phyloP scores from a whole-genome alignment of 169 alveolate genomes.

The Eimeria maxima region DNA sequence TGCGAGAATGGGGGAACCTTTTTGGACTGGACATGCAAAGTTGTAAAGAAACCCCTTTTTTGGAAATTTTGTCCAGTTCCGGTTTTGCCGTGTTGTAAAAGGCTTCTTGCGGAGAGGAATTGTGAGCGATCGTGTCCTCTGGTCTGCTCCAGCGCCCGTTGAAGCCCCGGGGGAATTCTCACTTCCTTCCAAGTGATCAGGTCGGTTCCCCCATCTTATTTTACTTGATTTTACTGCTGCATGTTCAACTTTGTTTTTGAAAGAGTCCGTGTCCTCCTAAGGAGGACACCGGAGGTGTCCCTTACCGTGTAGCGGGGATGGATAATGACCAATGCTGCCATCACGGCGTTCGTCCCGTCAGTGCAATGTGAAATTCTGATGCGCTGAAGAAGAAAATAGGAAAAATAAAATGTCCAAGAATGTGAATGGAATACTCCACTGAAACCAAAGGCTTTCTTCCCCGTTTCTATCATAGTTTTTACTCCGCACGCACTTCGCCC shows the following conservation, averaged over 20 bases:
- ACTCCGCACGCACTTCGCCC: not conserved
- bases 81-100: not conserved
- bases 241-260: not conserved
- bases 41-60: not conserved
- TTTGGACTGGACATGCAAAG: not conserved
- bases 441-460: not conserved
- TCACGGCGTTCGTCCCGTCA: not conserved
- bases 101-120: not conserved
- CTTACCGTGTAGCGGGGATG: not conserved
- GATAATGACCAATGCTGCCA: too few relatives aligned
- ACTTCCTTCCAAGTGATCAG: not conserved
- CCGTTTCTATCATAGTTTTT: not conserved
- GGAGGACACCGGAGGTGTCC: not conserved
- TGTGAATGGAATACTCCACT: not conserved
- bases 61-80: not conserved
- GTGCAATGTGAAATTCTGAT: not conserved
- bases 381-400: not conserved
- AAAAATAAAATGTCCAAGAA: not conserved
- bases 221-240: not conserved
- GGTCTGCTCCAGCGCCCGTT: conserved; percentile 42
- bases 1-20: not conserved
- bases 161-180: not conserved
- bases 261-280: not conserved
- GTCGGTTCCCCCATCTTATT: not conserved
- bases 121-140: conserved; percentile 48